Evolutionary conservation across 164 flowering plant species (phyloP), one percentile per base, ranked within the genome.

Genomic region (Hamamelis virginiana): DNA sequence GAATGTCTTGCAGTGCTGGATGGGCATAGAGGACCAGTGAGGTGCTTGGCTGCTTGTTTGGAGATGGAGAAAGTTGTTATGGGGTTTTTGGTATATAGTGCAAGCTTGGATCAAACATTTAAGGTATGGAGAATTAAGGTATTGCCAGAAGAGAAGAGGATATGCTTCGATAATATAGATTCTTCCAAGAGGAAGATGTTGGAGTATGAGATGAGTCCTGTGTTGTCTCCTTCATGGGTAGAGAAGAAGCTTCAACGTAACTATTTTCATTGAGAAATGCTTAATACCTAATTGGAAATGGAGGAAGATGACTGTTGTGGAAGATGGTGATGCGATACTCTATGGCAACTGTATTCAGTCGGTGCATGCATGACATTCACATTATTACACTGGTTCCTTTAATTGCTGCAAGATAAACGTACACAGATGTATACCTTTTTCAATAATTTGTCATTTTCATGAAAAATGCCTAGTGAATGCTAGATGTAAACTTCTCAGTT

Each of bases 221-320:
- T 87, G 44, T 69, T 89, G 64, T 89, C 94, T n/a, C 94, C 94
- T 47, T 86, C 89, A 13, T 89, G 94, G 94, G 94, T 87, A 2
- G 81, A 84, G 78, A 87, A 64, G 78, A 87, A 87, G 77, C 80
- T 80, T 26, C 89, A 81, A 63, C 79, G 71, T 38, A 71, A 44
- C 19, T 47, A 51, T 21, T 33, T 33, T 2, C 41, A 33, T 2
- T 33, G 6, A 33, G 41, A 33, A 33, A 33, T 33, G 41, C 41
- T 33, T 33, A n/a, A n/a, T n/a, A n/a, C n/a, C n/a, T n/a, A n/a
- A n/a, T n/a, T n/a, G n/a, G n/a, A n/a, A n/a, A n/a, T n/a, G n/a
- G n/a, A n/a, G n/a, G n/a, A n/a, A n/a, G n/a, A 33, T 33, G 41
- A 6, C 41, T 33, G 6, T 33, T 6, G 6, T 33, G 41, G 41